Conservation (phyloP, 129 eudicot genomes). For the Smallanthus sonchifolius region DNA sequence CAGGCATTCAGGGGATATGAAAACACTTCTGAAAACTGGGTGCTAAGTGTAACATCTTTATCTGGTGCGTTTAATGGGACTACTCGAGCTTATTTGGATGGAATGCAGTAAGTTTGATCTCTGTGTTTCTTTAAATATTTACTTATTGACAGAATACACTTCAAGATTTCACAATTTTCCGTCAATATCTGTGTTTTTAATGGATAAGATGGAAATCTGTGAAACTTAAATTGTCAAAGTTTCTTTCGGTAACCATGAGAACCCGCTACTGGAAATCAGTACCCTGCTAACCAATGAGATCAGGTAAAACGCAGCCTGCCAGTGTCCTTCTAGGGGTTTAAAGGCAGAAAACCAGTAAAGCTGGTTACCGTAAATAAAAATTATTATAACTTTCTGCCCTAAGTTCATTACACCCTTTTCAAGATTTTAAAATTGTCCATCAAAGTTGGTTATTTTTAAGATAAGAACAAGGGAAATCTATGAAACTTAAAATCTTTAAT, state of each 20-base stretch:
- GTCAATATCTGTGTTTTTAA: neutral
- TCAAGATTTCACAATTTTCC: neutral
- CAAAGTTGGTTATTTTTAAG: neutral
- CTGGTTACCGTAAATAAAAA: neutral
- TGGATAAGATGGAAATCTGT: slow-evolving; percentile 38
- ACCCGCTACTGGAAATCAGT: too few species aligned
- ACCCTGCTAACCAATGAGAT: too few species aligned
- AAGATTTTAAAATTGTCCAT: neutral
- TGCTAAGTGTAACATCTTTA: slow-evolving; percentile 75
- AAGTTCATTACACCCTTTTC: neutral
- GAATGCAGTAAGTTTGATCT: slow-evolving; percentile 73
- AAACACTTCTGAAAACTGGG: slow-evolving; percentile 78
- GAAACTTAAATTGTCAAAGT: neutral
- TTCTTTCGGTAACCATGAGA: neutral
- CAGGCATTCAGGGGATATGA: slow-evolving; percentile 89
- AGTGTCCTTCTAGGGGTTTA: too few species aligned
- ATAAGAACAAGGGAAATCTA: neutral
- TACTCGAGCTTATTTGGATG: slow-evolving; percentile 83
- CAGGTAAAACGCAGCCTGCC: too few species aligned
- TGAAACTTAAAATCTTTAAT: neutral
- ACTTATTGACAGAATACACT: neutral
- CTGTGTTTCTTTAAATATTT: neutral
- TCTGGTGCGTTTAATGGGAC: slow-evolving; percentile 98
- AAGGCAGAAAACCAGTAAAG: too few species aligned
- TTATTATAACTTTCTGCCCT: neutral